phyloP scores from a whole-genome alignment of 208 protist genomes.

The Leishmania braziliensis region DNA sequence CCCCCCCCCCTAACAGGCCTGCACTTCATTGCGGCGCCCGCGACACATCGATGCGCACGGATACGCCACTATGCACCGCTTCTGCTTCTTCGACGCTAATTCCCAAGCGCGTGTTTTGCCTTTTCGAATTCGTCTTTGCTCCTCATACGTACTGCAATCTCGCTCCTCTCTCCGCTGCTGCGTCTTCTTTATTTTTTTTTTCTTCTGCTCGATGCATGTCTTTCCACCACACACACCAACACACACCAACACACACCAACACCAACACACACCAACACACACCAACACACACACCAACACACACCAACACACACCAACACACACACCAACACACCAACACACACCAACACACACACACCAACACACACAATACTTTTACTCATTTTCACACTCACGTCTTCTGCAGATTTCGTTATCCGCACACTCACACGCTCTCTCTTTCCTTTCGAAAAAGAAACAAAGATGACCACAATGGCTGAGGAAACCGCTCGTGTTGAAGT shows the following conservation, averaged over 20 bases:
- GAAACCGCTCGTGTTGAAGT: constrained; percentile 72
- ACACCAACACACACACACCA: background rate
- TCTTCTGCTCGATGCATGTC: background rate
- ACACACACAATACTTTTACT: background rate
- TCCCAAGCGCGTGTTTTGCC: background rate
- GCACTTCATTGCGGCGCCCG: background rate
- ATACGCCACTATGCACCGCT: background rate
- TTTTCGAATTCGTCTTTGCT: background rate
- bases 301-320: background rate
- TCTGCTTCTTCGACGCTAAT: background rate
- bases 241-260: too few relatives aligned
- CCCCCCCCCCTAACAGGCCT: background rate
- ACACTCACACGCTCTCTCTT: constrained; percentile 18
- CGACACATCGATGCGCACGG: background rate
- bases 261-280: background rate
- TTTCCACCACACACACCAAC: background rate
- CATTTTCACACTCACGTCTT: constrained; percentile 1
- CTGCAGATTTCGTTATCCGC: constrained; percentile 32
- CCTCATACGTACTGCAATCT: background rate
- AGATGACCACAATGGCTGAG: constrained; percentile 77
- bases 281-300: background rate
- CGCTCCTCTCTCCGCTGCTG: background rate
- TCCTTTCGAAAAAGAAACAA: constrained; percentile 19
- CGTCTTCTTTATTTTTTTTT: background rate
- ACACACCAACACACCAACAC: background rate